phyloP scores from a whole-genome alignment of 1,284 basidiomycete species.

The Farysia itapuensis region DNA sequence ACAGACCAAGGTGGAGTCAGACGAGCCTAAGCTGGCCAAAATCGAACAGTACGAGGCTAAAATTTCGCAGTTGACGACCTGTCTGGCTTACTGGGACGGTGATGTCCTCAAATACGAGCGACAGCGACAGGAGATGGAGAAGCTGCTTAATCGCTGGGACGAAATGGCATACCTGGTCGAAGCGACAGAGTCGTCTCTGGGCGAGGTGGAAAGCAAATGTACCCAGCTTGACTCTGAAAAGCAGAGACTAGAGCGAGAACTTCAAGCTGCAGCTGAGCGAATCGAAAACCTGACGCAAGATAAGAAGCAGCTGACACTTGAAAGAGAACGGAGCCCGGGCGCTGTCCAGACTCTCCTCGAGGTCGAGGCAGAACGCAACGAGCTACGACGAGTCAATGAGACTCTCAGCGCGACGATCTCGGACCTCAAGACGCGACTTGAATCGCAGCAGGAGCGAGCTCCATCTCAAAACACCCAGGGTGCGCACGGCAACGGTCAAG shows the following conservation, averaged over 20 bases:
- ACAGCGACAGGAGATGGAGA: constrained; percentile 51
- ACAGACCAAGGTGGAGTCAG: constrained; percentile 26
- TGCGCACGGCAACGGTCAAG: too few species aligned
- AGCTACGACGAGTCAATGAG: constrained; percentile 6
- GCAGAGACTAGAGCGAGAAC: constrained; percentile 11
- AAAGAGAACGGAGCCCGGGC: not conserved
- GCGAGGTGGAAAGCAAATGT: constrained; percentile 7
- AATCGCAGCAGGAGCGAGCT: constrained; percentile 1
- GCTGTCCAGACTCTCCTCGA: not conserved
- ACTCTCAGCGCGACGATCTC: constrained; percentile 3
- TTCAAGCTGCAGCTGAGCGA: constrained; percentile 1
- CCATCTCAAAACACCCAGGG: not conserved
- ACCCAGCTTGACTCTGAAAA: constrained; percentile 18
- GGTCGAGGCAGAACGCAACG: constrained; percentile 5
- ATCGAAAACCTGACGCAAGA: constrained; percentile 8
- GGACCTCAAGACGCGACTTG: constrained; percentile 12
- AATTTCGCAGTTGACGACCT: constrained; percentile 32
- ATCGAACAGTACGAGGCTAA: constrained; percentile 43
- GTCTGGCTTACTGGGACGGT: constrained; percentile 47
- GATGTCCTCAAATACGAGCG: constrained; percentile 47
- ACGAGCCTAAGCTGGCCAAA: constrained; percentile 34
- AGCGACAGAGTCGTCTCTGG: constrained; percentile 32
- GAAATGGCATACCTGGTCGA: constrained; percentile 48
- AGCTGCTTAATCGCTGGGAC: constrained; percentile 40
- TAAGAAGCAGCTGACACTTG: constrained; percentile 4